Evolutionary conservation across 176 grass and related monocot species (phyloP).

Genomic region (Aegilops longissima): DNA sequence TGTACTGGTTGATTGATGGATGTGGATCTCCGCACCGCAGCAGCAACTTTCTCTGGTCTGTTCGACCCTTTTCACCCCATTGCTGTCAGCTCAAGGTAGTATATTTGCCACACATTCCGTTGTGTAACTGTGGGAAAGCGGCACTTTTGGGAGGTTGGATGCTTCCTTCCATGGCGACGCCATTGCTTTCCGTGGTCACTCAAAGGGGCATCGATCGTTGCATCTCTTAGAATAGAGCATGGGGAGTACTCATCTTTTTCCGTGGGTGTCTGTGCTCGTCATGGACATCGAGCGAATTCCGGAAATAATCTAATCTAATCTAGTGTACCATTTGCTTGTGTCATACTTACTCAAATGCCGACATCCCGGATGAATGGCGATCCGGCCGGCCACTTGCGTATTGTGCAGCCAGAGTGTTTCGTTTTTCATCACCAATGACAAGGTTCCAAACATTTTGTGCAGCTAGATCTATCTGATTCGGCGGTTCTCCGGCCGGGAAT

Average conservation of each 20-base stretch:
- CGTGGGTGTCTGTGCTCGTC: not conserved
- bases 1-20: not conserved
- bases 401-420: not conserved
- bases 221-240: not conserved
- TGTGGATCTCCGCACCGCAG: conserved; percentile 14
- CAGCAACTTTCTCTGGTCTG: not conserved
- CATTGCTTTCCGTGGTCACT: not conserved
- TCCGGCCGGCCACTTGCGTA: not conserved
- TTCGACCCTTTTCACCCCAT: conserved; percentile 2
- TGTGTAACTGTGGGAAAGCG: not conserved
- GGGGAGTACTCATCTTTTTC: not conserved
- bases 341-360: not conserved
- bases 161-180: not conserved
- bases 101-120: not conserved
- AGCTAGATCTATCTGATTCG: not conserved
- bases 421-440: not conserved
- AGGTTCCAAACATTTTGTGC: not conserved
- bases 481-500: not conserved
- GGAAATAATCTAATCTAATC: not conserved
- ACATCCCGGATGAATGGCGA: not conserved
- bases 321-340: not conserved
- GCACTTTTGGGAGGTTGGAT: not conserved
- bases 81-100: conserved; percentile 7
- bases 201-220: not conserved
- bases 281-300: not conserved